Base-by-base conservation (phyloP, 2,329 filamentous ascomycete species). In the Aureobasidium namibiae region DNA sequence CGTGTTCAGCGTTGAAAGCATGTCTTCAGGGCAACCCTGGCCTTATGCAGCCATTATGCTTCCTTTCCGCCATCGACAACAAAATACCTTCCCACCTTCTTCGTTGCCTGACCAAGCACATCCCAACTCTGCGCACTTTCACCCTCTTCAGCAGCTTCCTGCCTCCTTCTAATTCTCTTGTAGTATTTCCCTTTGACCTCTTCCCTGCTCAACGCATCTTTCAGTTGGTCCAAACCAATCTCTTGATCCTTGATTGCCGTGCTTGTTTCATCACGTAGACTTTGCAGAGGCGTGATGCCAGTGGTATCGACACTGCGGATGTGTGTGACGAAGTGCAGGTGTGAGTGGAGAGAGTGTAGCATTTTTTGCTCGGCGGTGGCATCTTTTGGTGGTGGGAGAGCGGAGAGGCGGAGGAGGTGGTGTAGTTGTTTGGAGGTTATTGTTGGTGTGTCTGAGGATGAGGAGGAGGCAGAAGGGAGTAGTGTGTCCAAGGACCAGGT, bases 241-340 rank as follows among this genome's bases (percentile, higher is more conserved):
- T 82, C 82, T 46, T 80, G 79, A 63, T 84, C 83, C 38, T 74
- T 69, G 26, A 81, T 67, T 0, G 81, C 83, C 13, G 73, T 72
- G 2, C 69, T 66, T 1, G 88, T 89, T 75, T 94, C 92, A 70
- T 97, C 92, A 56, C 90, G 84, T 60, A 97, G 87, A 45, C 87
- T 86, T 53, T 83, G 80, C 44, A 99, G 74, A 0, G 94, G 92
- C 59, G 84, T 79, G 0, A 96, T 78, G 3, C 81, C 84, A 0
- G 78, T 74, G 0, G 90, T 92, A 70, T 95, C 82, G 50, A 96
- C 86, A 45, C 80, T 77, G 68, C 95, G 92, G 21, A 97, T 85
- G 63, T 90, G 84, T 62, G 83, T 85, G n/a, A 97, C 91, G 69
- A 99, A 99, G 67, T 88, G 87, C 0, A 99, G 82, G 70, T 99